Evolutionary conservation across 345 rosid species (phyloP).

Genomic region (Xanthoceras sorbifolium): DNA sequence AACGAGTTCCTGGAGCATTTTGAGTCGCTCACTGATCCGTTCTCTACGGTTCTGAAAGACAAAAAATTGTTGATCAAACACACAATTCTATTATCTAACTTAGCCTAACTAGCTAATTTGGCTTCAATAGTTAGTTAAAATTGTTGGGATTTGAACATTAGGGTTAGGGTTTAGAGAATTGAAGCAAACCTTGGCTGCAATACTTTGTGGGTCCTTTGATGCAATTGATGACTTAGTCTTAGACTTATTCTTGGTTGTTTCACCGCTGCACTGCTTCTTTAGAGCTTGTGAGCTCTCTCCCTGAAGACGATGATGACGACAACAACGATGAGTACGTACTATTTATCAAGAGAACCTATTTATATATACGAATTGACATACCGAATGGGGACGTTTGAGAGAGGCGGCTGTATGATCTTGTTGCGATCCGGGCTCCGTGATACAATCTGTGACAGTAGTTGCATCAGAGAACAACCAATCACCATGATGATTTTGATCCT

Average conservation of each 20-base stretch:
- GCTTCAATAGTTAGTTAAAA: neutral
- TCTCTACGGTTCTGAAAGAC: constrained; percentile 76
- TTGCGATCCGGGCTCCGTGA: constrained; percentile 41
- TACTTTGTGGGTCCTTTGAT: constrained; percentile 84
- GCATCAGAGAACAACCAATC: constrained; percentile 70
- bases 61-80: constrained; percentile 10
- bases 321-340: neutral
- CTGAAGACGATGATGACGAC: constrained; percentile 24
- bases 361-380: constrained; percentile 16
- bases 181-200: constrained; percentile 84
- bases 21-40: constrained; percentile 86
- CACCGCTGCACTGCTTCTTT: constrained; percentile 56
- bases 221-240: constrained; percentile 50
- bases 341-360: neutral
- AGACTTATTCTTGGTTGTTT: constrained; percentile 37
- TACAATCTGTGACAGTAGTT: constrained; percentile 40
- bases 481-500: constrained; percentile 31
- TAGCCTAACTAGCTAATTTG: constrained; percentile 28
- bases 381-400: constrained; percentile 62
- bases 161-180: neutral
- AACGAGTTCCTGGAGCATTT: constrained; percentile 77
- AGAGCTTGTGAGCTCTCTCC: constrained; percentile 48
- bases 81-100: neutral
- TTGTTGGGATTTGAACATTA: too few species aligned
- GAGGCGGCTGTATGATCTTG: constrained; percentile 36